These are phyloP conservation scores for Gossypium longicalyx DNA, from an alignment of 345 rosid genomes.

Conservation along the genomic window DNA sequence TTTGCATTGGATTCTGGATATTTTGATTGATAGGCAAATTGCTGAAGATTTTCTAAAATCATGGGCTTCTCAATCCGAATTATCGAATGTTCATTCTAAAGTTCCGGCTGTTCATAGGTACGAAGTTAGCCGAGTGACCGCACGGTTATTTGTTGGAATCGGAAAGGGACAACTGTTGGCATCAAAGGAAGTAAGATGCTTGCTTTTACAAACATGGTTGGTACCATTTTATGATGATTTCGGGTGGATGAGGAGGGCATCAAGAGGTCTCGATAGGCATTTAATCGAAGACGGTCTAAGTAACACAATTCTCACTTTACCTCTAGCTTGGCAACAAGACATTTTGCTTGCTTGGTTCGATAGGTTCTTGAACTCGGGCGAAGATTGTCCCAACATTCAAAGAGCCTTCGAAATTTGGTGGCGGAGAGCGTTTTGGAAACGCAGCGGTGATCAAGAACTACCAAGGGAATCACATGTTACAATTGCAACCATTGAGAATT, in stretches of 20 bases:
- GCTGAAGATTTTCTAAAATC: conserved; percentile 79
- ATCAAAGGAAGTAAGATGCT: conserved; percentile 70
- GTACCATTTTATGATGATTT: conserved; percentile 91
- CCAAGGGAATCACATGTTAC: conserved; percentile 49
- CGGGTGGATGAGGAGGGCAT: conserved; percentile 94
- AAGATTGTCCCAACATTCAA: conserved; percentile 95
- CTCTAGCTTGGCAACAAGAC: conserved; percentile 87
- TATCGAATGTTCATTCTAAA: conserved; percentile 62
- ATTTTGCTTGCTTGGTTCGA: conserved; percentile 86
- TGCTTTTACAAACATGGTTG: conserved; percentile 82
- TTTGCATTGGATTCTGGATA: conserved; percentile 88
- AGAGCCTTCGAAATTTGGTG: conserved; percentile 97
- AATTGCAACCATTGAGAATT: conserved; percentile 44
- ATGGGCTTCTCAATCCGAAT: conserved; percentile 88
- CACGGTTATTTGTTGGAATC: conserved; percentile 84
- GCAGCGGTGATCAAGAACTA: conserved; percentile 56
- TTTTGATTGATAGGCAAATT: conserved; percentile 83
- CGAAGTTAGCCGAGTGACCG: conserved; percentile 82
- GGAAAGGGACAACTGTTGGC: conserved; percentile 88
- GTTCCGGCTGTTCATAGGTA: conserved; percentile 79
- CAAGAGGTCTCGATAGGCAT: conserved; percentile 85
- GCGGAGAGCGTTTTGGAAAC: conserved; percentile 90
- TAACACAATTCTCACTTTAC: conserved; percentile 85
- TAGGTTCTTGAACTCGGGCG: conserved; percentile 79
- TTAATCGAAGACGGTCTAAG: conserved; percentile 94